These are phyloP conservation scores for Eucalyptus tenuipes DNA, from an alignment of 345 rosid species.

Conservation along the genomic window DNA sequence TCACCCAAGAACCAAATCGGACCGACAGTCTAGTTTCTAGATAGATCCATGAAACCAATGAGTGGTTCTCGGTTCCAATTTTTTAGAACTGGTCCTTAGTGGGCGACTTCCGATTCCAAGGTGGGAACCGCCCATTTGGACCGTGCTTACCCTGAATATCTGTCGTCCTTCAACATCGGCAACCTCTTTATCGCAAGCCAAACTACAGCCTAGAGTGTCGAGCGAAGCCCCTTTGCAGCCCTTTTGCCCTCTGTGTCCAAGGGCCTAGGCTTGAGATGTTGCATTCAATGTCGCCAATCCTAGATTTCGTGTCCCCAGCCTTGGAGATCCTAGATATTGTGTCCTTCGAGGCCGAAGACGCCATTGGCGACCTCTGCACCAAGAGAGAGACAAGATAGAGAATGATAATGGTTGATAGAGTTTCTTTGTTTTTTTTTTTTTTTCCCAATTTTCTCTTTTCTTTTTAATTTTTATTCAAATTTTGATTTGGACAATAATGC, in stretches of 20 bases:
- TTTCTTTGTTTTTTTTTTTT: background rate
- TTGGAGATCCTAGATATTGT: background rate
- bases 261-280: background rate
- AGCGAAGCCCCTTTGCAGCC: background rate
- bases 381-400: background rate
- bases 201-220: background rate
- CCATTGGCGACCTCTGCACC: background rate
- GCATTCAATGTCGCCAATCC: background rate
- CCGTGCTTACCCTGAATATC: fast-evolving
- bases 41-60: too few species aligned
- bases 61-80: too few species aligned
- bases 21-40: too few species aligned
- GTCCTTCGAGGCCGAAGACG: fast-evolving
- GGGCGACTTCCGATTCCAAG: too few species aligned
- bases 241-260: background rate
- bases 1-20: too few species aligned
- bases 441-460: background rate
- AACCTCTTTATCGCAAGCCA: background rate
- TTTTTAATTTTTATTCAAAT: too few species aligned
- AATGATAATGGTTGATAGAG: background rate
- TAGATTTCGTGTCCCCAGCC: background rate
- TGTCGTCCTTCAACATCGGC: background rate
- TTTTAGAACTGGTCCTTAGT: too few species aligned
- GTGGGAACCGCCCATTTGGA: too few species aligned
- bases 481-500: background rate